Conservation (phyloP, 2,329 filamentous ascomycete species). For the Orbilia blumenaviensis region DNA sequence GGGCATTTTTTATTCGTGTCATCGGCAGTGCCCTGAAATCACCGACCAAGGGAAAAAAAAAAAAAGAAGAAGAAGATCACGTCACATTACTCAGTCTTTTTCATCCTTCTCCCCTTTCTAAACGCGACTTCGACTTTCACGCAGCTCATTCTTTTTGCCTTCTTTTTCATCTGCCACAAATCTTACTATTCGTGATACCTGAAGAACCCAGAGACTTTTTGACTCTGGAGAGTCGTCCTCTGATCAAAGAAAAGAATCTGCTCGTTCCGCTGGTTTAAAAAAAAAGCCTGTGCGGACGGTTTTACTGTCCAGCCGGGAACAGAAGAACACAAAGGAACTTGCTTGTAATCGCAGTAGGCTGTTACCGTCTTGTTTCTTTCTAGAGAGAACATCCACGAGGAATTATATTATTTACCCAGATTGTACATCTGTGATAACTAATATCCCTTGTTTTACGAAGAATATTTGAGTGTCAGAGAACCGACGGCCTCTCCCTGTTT, state of each 20-base stretch:
- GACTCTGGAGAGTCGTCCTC: slow-evolving; percentile 26
- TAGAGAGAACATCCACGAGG: slow-evolving; percentile 47
- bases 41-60: slow-evolving; percentile 27
- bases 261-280: slow-evolving; percentile 24
- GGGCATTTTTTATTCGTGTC: slow-evolving; percentile 53
- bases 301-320: slow-evolving; percentile 17
- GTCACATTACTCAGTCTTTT: slow-evolving; percentile 32
- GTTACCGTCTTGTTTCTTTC: slow-evolving; percentile 52
- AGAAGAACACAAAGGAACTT: slow-evolving; percentile 33
- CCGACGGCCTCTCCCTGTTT: slow-evolving; percentile 14
- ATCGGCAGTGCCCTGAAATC: slow-evolving; percentile 55
- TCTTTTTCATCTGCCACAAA: slow-evolving; percentile 44
- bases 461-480: slow-evolving; percentile 42
- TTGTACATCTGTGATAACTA: slow-evolving; percentile 45
- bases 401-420: slow-evolving; percentile 16
- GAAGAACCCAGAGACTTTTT: slow-evolving; percentile 37
- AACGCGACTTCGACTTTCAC: slow-evolving; percentile 10
- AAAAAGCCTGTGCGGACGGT: neutral
- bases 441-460: slow-evolving; percentile 32
- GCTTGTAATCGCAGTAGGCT: slow-evolving; percentile 54
- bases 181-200: slow-evolving; percentile 52
- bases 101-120: neutral
- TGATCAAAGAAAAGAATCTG: slow-evolving; percentile 44
- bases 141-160: neutral
- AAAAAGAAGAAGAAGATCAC: slow-evolving; percentile 1